These are phyloP conservation scores for Lipomyces oligophaga DNA, from an alignment of 805 yeast genomes.

Conservation along the genomic window DNA sequence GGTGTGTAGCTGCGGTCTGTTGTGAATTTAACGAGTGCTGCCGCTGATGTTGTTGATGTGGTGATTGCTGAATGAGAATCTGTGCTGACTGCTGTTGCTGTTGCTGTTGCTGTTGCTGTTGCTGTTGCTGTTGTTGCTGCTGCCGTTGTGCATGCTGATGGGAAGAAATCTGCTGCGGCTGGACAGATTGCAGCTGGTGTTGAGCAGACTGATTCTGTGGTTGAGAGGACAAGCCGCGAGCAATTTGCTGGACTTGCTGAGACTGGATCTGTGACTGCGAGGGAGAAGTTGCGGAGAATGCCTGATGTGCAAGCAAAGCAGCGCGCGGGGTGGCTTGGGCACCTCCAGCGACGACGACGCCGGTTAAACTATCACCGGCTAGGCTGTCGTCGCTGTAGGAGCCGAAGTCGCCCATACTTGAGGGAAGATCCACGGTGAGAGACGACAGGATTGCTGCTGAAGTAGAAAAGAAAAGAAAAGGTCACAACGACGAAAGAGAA, in stretches of 20 bases:
- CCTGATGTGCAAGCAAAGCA: slow-evolving; percentile 5
- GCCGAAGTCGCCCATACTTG: slow-evolving; percentile 20
- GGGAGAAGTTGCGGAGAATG: not conserved
- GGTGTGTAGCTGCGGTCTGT: slow-evolving; percentile 25
- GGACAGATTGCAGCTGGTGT: slow-evolving; percentile 7
- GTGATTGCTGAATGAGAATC: slow-evolving; percentile 8
- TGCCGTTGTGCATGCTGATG: slow-evolving; percentile 4
- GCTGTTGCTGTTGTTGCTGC: slow-evolving; percentile 20
- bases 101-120: slow-evolving; percentile 30
- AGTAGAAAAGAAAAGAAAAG: no score
- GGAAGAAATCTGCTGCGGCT: not conserved
- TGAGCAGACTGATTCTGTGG: no score
- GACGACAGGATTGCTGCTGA: no score
- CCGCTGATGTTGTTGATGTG: slow-evolving; percentile 9
- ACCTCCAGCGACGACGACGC: slow-evolving; percentile 15
- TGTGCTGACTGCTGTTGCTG: slow-evolving; percentile 7
- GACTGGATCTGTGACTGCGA: slow-evolving; percentile 1
- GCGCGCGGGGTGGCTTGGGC: slow-evolving; percentile 7
- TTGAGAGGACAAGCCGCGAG: slow-evolving; percentile 5
- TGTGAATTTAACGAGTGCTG: no score
- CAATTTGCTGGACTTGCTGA: no score
- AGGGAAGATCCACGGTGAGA: no score
- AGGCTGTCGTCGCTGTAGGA: slow-evolving; percentile 19
- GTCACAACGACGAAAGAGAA: no score
- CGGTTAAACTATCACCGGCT: no score